Conservation (phyloP, 805 yeast genomes). For the Komagataella kurtzmanii region DNA sequence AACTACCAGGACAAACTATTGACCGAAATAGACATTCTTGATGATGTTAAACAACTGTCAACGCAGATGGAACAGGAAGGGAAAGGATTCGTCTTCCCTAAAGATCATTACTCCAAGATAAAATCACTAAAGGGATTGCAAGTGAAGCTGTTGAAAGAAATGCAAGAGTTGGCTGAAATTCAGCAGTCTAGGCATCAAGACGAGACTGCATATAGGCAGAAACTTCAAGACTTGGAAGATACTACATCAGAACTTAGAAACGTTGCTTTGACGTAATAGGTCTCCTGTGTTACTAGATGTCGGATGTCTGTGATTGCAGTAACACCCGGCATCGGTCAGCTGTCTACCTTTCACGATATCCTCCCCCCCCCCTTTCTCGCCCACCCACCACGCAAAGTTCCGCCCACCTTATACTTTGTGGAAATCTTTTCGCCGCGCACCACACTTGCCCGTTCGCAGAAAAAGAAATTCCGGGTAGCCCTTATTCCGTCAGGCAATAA, state of each 20-base stretch:
- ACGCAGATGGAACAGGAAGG: conserved; percentile 25
- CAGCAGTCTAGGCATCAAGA: not conserved
- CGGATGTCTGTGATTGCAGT: not conserved
- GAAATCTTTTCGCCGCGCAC: not conserved
- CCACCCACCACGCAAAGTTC: not conserved
- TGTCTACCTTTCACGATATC: not conserved
- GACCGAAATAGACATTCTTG: conserved; percentile 79
- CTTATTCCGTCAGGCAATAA: not conserved
- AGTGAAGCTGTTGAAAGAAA: conserved; percentile 25
- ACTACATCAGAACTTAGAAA: not conserved
- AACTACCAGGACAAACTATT: conserved; percentile 67
- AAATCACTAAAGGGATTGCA: conserved; percentile 46
- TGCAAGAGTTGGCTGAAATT: conserved; percentile 16
- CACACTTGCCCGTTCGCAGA: not conserved
- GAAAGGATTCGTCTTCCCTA: conserved; percentile 31
- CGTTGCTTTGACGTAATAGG: not conserved
- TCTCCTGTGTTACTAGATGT: no score
- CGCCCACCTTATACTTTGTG: not conserved
- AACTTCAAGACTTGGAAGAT: not conserved
- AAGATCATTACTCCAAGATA: conserved; percentile 34
- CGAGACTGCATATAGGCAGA: not conserved
- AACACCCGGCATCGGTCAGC: not conserved
- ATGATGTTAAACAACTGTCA: conserved; percentile 60
- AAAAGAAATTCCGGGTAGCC: not conserved
- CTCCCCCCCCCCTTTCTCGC: not conserved